Conservation (phyloP, 768 basidiomycete genomes). For the Tulasnella sp. region DNA sequence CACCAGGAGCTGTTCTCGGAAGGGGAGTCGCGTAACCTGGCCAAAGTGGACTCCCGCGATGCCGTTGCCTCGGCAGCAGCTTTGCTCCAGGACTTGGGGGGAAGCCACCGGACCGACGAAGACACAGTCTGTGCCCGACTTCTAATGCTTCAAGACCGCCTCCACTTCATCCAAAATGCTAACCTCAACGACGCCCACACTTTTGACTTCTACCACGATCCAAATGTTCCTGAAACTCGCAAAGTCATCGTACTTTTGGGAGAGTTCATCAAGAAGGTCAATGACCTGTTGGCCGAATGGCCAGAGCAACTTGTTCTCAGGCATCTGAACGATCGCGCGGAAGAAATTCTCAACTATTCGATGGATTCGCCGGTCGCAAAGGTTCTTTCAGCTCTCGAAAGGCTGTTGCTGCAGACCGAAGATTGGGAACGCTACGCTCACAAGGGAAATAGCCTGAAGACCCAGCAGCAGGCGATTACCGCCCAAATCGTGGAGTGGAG, state of each 20-base stretch:
- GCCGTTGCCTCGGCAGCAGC: background rate
- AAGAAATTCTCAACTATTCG: constrained; percentile 57
- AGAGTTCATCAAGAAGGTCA: constrained; percentile 53
- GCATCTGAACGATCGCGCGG: constrained; percentile 69
- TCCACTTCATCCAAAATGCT: constrained; percentile 22
- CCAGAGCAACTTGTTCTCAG: constrained; percentile 98
- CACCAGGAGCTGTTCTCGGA: background rate
- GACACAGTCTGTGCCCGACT: constrained; percentile 25
- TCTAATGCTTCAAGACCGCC: constrained; percentile 15
- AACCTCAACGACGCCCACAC: constrained; percentile 42
- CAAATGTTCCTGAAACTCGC: constrained; percentile 67
- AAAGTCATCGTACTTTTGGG: constrained; percentile 55
- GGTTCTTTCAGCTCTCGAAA: constrained; percentile 77
- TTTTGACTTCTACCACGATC: constrained; percentile 68
- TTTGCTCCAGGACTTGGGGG: background rate
- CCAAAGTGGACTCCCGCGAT: background rate
- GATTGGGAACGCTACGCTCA: constrained; percentile 99
- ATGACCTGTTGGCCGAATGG: constrained; percentile 68
- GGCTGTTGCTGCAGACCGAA: constrained; percentile 77
- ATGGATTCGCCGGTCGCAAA: constrained; percentile 74
- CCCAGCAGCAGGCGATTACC: constrained; percentile 61
- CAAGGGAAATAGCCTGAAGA: constrained; percentile 73
- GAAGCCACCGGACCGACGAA: constrained; percentile 16
- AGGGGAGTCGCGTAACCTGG: background rate
- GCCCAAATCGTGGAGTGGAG: constrained; percentile 84